These are phyloP conservation scores for Pythium dissotocum DNA, from an alignment of 352 stramenopile genomes.

Conservation along the genomic window DNA sequence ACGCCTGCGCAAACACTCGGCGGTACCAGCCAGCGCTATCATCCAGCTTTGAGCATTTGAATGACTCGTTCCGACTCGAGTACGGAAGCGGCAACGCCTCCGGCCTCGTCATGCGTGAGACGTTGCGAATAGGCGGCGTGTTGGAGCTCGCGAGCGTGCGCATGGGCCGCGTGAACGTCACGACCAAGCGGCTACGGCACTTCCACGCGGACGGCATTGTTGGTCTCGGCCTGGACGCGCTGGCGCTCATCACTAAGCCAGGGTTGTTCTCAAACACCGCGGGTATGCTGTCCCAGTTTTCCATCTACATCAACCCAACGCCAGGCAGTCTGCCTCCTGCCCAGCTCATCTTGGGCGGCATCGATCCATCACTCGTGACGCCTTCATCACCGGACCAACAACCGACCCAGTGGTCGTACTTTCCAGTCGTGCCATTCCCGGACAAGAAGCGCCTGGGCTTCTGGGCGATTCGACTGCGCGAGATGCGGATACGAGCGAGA, in stretches of 20 bases:
- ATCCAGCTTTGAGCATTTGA: conserved; percentile 32
- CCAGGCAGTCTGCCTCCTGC: conserved; percentile 40
- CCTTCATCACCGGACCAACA: conserved; percentile 7
- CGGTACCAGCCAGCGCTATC: conserved; percentile 46
- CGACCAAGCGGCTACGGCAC: conserved; percentile 45
- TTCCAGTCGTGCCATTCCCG: conserved; percentile 48
- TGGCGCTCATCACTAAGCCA: conserved; percentile 61
- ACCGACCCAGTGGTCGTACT: conserved; percentile 44
- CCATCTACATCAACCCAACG: conserved; percentile 67
- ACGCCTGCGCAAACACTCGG: conserved; percentile 39
- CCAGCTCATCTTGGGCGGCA: conserved; percentile 62
- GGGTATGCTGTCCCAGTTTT: conserved; percentile 45
- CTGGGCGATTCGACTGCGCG: conserved; percentile 51
- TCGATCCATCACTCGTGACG: conserved; percentile 43
- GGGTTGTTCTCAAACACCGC: conserved; percentile 36
- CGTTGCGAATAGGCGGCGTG: conserved; percentile 37
- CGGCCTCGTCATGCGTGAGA: conserved; percentile 49
- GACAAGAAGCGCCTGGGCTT: conserved; percentile 40
- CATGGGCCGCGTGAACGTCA: conserved; percentile 49
- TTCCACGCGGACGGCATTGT: conserved; percentile 72
- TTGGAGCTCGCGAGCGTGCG: conserved; percentile 39
- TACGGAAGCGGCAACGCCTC: conserved; percentile 66
- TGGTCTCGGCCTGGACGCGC: conserved; percentile 49
- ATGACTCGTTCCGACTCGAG: conserved; percentile 52
- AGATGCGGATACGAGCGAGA: conserved; percentile 32